Evolutionary conservation across 805 yeast genomes (phyloP).

Genomic region (Ogataea glucozyma): DNA sequence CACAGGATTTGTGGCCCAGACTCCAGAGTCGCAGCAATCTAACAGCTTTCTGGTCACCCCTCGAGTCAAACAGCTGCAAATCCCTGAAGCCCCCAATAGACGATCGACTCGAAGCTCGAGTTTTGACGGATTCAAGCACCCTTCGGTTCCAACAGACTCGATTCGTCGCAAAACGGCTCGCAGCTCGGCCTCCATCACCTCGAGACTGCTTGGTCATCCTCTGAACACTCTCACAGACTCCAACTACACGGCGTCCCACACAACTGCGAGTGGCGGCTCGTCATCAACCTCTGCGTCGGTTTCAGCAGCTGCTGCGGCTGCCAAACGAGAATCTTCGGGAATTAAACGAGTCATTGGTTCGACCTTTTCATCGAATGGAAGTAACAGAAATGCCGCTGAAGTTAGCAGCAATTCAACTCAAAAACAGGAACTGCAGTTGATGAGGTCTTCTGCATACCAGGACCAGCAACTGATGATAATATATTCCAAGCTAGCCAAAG

Average conservation of each 20-base stretch:
- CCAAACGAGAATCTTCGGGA: conserved; percentile 21
- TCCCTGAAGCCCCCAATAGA: conserved; percentile 44
- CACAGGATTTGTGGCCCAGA: conserved; percentile 21
- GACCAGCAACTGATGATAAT: conserved; percentile 48
- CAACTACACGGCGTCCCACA: conserved; percentile 19
- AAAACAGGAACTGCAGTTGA: conserved; percentile 14
- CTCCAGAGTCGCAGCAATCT: conserved; percentile 28
- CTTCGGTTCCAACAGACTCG: conserved; percentile 27
- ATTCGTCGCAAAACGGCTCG: conserved; percentile 29
- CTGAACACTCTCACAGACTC: conserved; percentile 28
- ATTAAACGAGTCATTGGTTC: conserved; percentile 29
- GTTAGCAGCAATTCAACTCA: conserved; percentile 23
- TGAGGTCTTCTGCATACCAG: conserved; percentile 7
- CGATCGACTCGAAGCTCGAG: conserved; percentile 32
- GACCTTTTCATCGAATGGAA: conserved; percentile 18
- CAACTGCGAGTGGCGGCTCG: conserved; percentile 5
- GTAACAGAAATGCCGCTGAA: conserved; percentile 11
- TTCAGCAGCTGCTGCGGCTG: conserved; percentile 7
- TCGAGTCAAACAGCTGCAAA: conserved; percentile 36
- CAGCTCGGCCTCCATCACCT: conserved; percentile 31
- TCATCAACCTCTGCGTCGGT: conserved; percentile 10
- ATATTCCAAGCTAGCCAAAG: conserved; percentile 57
- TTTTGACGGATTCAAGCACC: conserved; percentile 28
- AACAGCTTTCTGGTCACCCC: conserved; percentile 40
- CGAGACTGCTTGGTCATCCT: conserved; percentile 31